Evolutionary conservation across 176 grass and related monocot genomes (phyloP).

Genomic region (Pharus latifolius): DNA sequence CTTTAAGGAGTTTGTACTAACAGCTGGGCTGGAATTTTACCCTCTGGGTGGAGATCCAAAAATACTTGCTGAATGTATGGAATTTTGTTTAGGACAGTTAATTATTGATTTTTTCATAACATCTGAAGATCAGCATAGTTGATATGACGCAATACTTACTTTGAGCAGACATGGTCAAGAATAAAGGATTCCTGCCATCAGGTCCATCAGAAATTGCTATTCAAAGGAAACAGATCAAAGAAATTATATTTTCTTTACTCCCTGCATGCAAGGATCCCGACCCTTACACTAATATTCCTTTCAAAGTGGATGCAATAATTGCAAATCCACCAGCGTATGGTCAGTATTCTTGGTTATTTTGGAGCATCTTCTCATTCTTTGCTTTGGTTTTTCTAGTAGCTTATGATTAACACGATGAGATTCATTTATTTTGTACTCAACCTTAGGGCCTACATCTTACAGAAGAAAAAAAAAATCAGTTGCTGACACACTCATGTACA

Average conservation of each 20-base stretch:
- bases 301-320: conserved; percentile 89
- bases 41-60: conserved; percentile 94
- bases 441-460: not conserved
- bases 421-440: not conserved
- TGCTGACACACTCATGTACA: not conserved
- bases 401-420: not conserved
- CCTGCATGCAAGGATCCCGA: conserved; percentile 74
- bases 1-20: conserved; percentile 90
- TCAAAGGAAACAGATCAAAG: conserved; percentile 92
- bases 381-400: not conserved
- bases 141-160: conserved; percentile 1
- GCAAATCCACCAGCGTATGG: conserved; percentile 91
- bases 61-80: conserved; percentile 78
- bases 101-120: not conserved
- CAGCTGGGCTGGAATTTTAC: conserved; percentile 85
- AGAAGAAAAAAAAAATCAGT: not conserved
- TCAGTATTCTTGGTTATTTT: conserved; percentile 27
- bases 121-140: not conserved
- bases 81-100: not conserved
- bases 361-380: not conserved
- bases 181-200: conserved; percentile 96
- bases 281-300: conserved; percentile 50
- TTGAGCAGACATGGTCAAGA: conserved; percentile 90
- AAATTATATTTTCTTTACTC: conserved; percentile 84
- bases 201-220: conserved; percentile 78